Conservation (phyloP, 352 stramenopile genomes). For the Pythium dissimile region DNA sequence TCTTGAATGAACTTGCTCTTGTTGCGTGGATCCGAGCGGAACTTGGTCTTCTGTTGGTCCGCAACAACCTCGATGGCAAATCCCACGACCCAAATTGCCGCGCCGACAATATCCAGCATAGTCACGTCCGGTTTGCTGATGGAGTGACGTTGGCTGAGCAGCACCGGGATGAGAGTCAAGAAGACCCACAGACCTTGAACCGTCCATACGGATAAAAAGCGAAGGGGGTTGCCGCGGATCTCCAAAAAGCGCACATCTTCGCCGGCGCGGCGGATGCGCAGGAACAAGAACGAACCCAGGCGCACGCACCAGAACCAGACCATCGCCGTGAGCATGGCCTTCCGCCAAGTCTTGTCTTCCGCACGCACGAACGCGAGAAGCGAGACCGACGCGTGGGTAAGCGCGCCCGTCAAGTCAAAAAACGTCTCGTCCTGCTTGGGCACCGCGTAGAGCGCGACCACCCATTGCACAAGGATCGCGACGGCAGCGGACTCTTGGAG, state of each 20-base stretch:
- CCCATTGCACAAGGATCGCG: constrained; percentile 59
- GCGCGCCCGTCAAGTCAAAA: constrained; percentile 82
- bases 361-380: constrained; percentile 35
- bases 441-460: constrained; percentile 60
- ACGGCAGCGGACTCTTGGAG: constrained; percentile 50
- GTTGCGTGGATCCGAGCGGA: constrained; percentile 56
- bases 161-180: constrained; percentile 64
- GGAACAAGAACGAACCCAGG: constrained; percentile 75
- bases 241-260: constrained; percentile 73
- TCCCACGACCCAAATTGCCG: constrained; percentile 54
- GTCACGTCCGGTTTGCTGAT: constrained; percentile 19
- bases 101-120: constrained; percentile 42
- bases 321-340: constrained; percentile 50
- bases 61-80: constrained; percentile 73
- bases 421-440: constrained; percentile 71
- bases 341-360: constrained; percentile 40
- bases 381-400: constrained; percentile 64
- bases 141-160: constrained; percentile 46
- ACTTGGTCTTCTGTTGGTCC: constrained; percentile 82
- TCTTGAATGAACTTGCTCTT: constrained; percentile 76
- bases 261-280: constrained; percentile 59
- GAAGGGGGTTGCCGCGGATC: constrained; percentile 57
- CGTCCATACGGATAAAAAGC: constrained; percentile 77
- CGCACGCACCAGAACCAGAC: constrained; percentile 79
- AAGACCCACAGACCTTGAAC: constrained; percentile 85